These are phyloP conservation scores for Ettlia oleoabundans DNA, from an alignment of 139 green algal genomes.

Conservation along the genomic window DNA sequence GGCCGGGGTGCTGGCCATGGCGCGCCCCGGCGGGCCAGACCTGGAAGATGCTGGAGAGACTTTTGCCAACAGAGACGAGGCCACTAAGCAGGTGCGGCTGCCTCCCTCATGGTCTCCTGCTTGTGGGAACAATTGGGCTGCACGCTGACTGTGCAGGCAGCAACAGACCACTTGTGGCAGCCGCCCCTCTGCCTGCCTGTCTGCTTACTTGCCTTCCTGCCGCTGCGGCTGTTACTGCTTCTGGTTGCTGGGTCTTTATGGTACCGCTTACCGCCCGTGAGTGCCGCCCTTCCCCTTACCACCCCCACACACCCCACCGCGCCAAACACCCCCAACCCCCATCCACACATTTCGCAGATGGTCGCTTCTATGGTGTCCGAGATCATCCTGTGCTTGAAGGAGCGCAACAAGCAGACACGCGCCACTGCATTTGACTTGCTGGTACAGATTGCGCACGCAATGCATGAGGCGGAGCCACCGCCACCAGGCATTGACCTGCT, in stretches of 20 bases:
- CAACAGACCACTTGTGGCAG: too few species aligned
- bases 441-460: slow-evolving; percentile 70
- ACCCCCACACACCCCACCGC: too few species aligned
- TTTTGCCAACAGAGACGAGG: slow-evolving; percentile 35
- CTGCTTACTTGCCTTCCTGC: not conserved
- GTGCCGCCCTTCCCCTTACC: too few species aligned
- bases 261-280: too few species aligned
- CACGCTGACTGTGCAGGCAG: too few species aligned
- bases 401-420: slow-evolving; percentile 89
- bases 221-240: not conserved
- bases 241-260: too few species aligned
- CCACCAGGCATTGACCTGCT: not conserved
- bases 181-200: not conserved
- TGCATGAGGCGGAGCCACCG: slow-evolving; percentile 64
- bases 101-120: too few species aligned
- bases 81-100: slow-evolving; percentile 1
- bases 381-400: slow-evolving; percentile 95
- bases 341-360: slow-evolving; percentile 32
- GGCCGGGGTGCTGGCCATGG: slow-evolving; percentile 56
- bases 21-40: not conserved
- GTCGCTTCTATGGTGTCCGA: slow-evolving; percentile 81
- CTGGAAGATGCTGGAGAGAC: not conserved
- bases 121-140: not conserved
- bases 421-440: slow-evolving; percentile 88
- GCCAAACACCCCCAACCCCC: not conserved